Conservation (phyloP, 805 yeast species). For the Helenozyma rhizophorensis region DNA sequence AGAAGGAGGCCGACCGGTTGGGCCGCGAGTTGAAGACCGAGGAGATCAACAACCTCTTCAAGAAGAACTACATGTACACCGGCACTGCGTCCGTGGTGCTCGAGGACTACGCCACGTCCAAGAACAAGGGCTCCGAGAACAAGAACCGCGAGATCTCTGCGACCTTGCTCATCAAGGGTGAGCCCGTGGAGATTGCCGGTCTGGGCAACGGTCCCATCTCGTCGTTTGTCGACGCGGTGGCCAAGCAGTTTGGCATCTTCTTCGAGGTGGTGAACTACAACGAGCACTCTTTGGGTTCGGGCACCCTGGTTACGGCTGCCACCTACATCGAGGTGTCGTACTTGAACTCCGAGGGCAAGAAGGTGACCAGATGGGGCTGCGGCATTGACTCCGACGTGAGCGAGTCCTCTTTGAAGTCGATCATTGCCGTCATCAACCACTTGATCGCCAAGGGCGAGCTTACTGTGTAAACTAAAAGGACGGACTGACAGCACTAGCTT, state of each 20-base stretch:
- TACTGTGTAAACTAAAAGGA: slow-evolving; percentile 18
- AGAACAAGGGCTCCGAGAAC: slow-evolving; percentile 15
- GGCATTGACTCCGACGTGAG: slow-evolving; percentile 42
- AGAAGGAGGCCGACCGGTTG: slow-evolving; percentile 54
- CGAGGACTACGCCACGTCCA: slow-evolving; percentile 22
- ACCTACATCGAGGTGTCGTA: slow-evolving; percentile 57
- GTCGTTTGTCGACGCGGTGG: slow-evolving; percentile 62
- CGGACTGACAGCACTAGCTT: no score
- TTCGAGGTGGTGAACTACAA: slow-evolving; percentile 63
- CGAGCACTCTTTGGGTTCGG: slow-evolving; percentile 72
- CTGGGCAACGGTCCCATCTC: slow-evolving; percentile 79
- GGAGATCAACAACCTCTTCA: slow-evolving; percentile 59
- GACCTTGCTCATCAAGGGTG: slow-evolving; percentile 14
- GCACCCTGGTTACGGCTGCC: slow-evolving; percentile 70
- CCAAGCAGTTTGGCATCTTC: slow-evolving; percentile 45
- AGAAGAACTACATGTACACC: slow-evolving; percentile 44
- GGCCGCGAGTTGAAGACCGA: slow-evolving; percentile 69
- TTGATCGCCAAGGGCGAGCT: slow-evolving; percentile 27
- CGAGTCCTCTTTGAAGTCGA: slow-evolving; percentile 35
- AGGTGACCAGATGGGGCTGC: slow-evolving; percentile 38
- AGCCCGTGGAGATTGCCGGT: slow-evolving; percentile 43
- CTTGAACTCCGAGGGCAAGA: slow-evolving; percentile 29
- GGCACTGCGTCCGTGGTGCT: slow-evolving; percentile 15
- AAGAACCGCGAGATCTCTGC: slow-evolving; percentile 20
- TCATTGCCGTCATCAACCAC: slow-evolving; percentile 21